Base-by-base conservation (phyloP, 805 yeast species). In the Candida pini region DNA sequence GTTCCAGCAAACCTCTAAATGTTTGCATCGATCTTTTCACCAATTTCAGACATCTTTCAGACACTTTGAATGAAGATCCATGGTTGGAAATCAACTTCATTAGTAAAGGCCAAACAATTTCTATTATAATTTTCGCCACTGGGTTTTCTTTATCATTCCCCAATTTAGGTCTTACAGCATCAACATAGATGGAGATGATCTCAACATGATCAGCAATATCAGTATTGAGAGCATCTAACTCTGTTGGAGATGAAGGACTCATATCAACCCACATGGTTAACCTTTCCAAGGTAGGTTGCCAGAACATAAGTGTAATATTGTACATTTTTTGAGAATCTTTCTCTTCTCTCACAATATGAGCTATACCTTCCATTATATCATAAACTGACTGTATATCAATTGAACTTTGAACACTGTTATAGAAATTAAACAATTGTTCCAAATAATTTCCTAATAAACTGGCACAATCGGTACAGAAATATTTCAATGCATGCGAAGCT, bases 401-500 rank as follows among this genome's bases (percentile, higher is more conserved):
- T 6, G 71, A 64, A 34, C 63, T 64, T 20, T 56, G 56, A 19
- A 81, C 66, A 39, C 66, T 68, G 33, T 73, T 72, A 59, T 87
- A 90, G 40, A 92, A 78, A 43, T 74, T 68, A 47, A 80, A 77
- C 37, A 92, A 66, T 55, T 87, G 95, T 35, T 78, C 86, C 45
- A 87, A 63, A 54, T 73, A 85, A 30, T 71, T 71, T 14, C 78
- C 72, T 45, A 92, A 63, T 12, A 78, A 64, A 9, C 57, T 50
- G 0, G 89, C 73, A 51, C 98, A 92, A 60, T 94, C 98, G 51
- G 85, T 83, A 62, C 97, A 89, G 52, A 92, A 86, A 54, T 78
- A 90, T 89, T 87, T 86, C 49, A 92, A 69, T 0, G 99, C 94
- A 58, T 85, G 89, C 0, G 97, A 81, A 0, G 97, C 86, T 1